Base-by-base conservation (phyloP, 176 grass and related monocot genomes). In the Ananas comosus region DNA sequence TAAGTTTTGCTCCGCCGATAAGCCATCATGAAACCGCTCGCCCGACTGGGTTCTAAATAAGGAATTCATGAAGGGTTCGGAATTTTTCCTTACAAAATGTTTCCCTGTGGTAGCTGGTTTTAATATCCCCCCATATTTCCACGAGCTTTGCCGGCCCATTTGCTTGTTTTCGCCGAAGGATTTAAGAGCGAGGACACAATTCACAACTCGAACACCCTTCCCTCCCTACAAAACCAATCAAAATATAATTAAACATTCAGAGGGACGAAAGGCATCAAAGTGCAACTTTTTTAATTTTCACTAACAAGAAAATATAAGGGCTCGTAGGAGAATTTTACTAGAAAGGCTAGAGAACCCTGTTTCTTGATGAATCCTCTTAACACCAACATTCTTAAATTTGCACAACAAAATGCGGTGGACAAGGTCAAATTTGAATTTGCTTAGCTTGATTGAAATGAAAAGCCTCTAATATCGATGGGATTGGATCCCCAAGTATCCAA, bases 111-210 rank as follows among this genome's bases (percentile, higher is more conserved):
- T 78, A 13, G 25, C 64, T 53, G 88, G 81, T 53, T 91, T 92
- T 63, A 64, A 11, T 79, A 71, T 72, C 14, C 81, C 84, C 22
- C 87, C 85, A 81, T 85, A 74, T 76, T 80, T 89, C 53, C 69
- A 85, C 42, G 77, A 82, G 79, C 71, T 48, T 42, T 83, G 77
- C 63, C 63, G 83, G 14, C 84, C 81, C 53, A 24, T 76, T 90
- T 77, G 78, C 72, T 90, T 91, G 49, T 49, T 66, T 72, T 97
- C 89, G 66, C 64, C 57, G 66, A 81, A 83, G 16, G 80, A 92
- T 74, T 88, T 92, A 13, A 97, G 77, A 76, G 93, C 86, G 13
- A 97, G 79, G 65, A 97, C 78, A 69, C 86, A 92, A 53, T 97
- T 77, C 57, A 97, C 94, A 66, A 92, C 89, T 75, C 84, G 71